Evolutionary conservation across 805 yeast genomes (phyloP).

Genomic region (Zygotorulaspora danielsina): DNA sequence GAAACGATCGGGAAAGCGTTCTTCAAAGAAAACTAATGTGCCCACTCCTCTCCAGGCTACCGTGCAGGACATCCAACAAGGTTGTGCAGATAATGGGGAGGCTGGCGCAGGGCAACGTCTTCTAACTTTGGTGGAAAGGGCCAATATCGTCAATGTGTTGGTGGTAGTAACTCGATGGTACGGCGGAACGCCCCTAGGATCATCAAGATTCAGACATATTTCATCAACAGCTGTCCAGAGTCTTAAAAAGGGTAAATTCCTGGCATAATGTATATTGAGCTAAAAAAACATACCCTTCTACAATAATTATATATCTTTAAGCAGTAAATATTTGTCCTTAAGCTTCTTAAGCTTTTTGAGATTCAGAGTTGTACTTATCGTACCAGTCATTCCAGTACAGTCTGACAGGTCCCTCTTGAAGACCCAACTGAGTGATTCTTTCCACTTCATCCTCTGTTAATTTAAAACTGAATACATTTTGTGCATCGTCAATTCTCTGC

Average conservation of each 20-base stretch:
- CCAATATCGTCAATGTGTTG: slow-evolving; percentile 49
- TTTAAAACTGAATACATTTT: slow-evolving; percentile 52
- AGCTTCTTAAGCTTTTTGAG: slow-evolving; percentile 18
- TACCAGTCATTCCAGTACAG: slow-evolving; percentile 33
- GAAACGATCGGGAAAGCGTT: slow-evolving; percentile 10
- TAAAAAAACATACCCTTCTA: no score
- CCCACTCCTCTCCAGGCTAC: not conserved
- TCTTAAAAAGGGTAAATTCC: slow-evolving; percentile 38
- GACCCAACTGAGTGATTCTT: slow-evolving; percentile 42
- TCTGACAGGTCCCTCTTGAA: slow-evolving; percentile 32
- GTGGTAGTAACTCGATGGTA: slow-evolving; percentile 78
- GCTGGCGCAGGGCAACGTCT: slow-evolving; percentile 65
- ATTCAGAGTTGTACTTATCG: slow-evolving; percentile 23
- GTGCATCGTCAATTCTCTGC: slow-evolving; percentile 54
- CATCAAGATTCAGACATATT: slow-evolving; percentile 66
- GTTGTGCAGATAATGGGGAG: slow-evolving; percentile 68
- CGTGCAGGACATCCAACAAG: slow-evolving; percentile 42
- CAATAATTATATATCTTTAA: slow-evolving; percentile 5
- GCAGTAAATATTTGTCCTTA: not conserved
- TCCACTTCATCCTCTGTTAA: slow-evolving; percentile 49
- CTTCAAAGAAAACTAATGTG: slow-evolving; percentile 7
- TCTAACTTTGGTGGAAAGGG: slow-evolving; percentile 48
- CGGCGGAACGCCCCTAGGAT: slow-evolving; percentile 72
- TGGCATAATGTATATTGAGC: slow-evolving; percentile 66
- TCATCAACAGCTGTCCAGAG: slow-evolving; percentile 53